A percentile compares a stretch with the other conserved stretches of the same genome.
These are phyloP conservation scores for Zelopaecilomyces penicillatus DNA, from an alignment of 2,329 filamentous ascomycete genomes.

Conservation along the genomic window DNA sequence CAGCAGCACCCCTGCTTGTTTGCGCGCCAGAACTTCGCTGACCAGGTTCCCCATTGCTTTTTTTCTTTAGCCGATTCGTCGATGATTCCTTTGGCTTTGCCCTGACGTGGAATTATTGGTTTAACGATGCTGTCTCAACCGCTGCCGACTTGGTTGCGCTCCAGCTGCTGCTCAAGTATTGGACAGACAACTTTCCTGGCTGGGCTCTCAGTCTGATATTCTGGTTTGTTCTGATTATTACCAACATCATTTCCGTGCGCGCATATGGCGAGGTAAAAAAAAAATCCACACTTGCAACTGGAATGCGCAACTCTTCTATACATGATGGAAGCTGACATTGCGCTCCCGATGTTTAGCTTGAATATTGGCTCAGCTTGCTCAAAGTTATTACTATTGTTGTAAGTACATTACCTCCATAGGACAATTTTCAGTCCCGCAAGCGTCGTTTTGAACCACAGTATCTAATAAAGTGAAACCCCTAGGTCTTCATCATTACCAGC, in stretches of 20 bases:
- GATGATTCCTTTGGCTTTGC: conserved; percentile 47
- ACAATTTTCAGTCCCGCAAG: not conserved
- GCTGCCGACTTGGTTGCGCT: conserved; percentile 49
- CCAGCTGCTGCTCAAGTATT: conserved; percentile 50
- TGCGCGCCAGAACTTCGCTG: not conserved
- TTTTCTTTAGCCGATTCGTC: conserved; percentile 33
- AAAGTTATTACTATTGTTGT: conserved; percentile 45
- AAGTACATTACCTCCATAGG: conserved; percentile 4
- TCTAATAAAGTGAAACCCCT: not conserved
- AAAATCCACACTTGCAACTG: not conserved
- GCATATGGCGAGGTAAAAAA: conserved; percentile 26
- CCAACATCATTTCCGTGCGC: conserved; percentile 26
- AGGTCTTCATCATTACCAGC: conserved; percentile 53
- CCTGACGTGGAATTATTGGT: conserved; percentile 55
- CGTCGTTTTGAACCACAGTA: too few species aligned
- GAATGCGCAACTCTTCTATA: too few species aligned
- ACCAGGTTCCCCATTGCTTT: not conserved
- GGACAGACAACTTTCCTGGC: conserved; percentile 53
- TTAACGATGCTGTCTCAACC: conserved; percentile 49
- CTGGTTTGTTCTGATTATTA: conserved; percentile 43
- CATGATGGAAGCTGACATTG: conserved; percentile 22
- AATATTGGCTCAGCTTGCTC: conserved; percentile 48
- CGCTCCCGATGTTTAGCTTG: conserved; percentile 27
- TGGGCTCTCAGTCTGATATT: conserved; percentile 57
- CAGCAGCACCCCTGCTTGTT: too few species aligned